phyloP scores from a whole-genome alignment of 768 basidiomycete species.

The Boletus barrowsii region DNA sequence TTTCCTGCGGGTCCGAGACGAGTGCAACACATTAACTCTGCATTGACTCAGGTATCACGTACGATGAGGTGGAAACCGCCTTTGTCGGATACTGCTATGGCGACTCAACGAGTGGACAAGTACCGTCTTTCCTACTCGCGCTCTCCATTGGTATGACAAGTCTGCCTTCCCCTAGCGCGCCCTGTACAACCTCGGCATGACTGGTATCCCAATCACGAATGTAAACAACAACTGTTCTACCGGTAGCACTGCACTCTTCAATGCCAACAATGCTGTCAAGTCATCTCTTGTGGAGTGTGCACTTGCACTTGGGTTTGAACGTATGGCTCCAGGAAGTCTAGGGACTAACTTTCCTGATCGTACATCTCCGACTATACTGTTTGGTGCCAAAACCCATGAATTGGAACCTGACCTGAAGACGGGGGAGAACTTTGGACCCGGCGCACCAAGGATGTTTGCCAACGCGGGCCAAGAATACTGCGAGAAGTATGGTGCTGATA shows the following conservation, averaged over 20 bases:
- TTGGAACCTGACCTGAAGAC: constrained; percentile 43
- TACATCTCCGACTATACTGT: constrained; percentile 44
- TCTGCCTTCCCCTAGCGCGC: constrained; percentile 47
- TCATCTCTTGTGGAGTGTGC: constrained; percentile 69
- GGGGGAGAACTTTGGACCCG: constrained; percentile 66
- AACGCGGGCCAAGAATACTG: constrained; percentile 77
- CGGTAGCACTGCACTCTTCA: constrained; percentile 73
- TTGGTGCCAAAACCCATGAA: constrained; percentile 42
- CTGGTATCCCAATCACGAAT: constrained; percentile 79
- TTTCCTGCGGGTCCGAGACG: neutral
- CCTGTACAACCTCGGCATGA: constrained; percentile 80
- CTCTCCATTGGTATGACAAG: neutral
- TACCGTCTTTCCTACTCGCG: constrained; percentile 22
- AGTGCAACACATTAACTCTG: neutral
- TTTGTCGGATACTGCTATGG: constrained; percentile 79
- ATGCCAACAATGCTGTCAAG: constrained; percentile 69
- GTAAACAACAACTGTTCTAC: constrained; percentile 90
- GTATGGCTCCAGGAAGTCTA: constrained; percentile 74
- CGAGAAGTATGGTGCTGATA: constrained; percentile 63
- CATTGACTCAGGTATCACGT: constrained; percentile 61
- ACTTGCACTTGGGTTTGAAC: constrained; percentile 83
- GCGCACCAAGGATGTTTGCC: constrained; percentile 70
- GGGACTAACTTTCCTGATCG: constrained; percentile 61
- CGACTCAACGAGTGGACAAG: constrained; percentile 76
- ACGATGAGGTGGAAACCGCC: constrained; percentile 71